Percentiles rank a stretch among this genome's conserved stretches.
Evolutionary conservation across 768 basidiomycete genomes (phyloP).

Genomic region (Phaeotremella fagi): DNA sequence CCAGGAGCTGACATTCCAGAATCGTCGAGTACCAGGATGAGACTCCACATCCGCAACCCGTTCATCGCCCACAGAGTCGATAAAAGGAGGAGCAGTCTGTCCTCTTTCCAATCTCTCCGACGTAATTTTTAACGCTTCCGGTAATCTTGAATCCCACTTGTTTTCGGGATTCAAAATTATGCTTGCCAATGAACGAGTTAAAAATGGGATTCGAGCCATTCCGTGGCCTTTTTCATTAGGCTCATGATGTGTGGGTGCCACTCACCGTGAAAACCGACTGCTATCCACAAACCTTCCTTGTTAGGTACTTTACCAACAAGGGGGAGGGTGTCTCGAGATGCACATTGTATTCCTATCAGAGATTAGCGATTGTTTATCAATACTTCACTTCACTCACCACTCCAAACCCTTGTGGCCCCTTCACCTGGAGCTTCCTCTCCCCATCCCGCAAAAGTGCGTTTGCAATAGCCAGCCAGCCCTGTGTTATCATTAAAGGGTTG

Average conservation of each 20-base stretch:
- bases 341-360: slow-evolving; percentile 24
- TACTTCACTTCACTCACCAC: background rate
- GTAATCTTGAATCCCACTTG: slow-evolving; percentile 32
- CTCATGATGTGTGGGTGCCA: background rate
- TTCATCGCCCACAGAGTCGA: no score
- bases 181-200: slow-evolving; percentile 26
- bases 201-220: slow-evolving; percentile 32
- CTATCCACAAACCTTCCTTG: slow-evolving; percentile 24
- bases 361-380: background rate
- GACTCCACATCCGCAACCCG: no score
- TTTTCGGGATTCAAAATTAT: slow-evolving; percentile 13
- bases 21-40: no score
- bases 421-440: slow-evolving; percentile 27
- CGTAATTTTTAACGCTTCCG: slow-evolving; percentile 26
- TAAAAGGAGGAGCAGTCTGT: slow-evolving; percentile 4
- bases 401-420: slow-evolving; percentile 30
- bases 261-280: slow-evolving; percentile 31
- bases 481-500: background rate
- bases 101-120: slow-evolving; percentile 25
- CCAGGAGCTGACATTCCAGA: no score
- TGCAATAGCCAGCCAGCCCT: slow-evolving; percentile 26
- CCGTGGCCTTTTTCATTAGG: slow-evolving; percentile 20
- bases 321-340: slow-evolving; percentile 30
- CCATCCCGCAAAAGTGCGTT: slow-evolving; percentile 26
- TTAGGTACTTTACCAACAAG: slow-evolving; percentile 33